phyloP scores from a whole-genome alignment of 345 rosid species.

The Moricandia arvensis region DNA sequence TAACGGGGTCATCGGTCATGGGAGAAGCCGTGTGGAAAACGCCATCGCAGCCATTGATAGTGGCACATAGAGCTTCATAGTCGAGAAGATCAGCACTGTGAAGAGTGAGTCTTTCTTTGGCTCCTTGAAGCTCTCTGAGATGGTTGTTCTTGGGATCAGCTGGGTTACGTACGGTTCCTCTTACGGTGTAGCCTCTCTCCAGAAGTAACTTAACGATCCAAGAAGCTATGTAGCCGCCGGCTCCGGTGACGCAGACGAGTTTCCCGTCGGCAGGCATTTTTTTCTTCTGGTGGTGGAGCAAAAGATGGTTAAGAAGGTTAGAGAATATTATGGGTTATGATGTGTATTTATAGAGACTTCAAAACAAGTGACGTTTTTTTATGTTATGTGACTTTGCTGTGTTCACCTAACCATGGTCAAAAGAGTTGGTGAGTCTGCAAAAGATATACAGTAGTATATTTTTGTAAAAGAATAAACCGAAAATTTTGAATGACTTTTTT shows the following conservation, averaged over 20 bases:
- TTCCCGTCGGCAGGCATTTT: slow-evolving; percentile 56
- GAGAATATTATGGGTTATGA: background rate
- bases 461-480: slow-evolving; percentile 1
- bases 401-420: slow-evolving; percentile 36
- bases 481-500: background rate
- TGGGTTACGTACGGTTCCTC: slow-evolving; percentile 88
- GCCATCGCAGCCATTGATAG: slow-evolving; percentile 86
- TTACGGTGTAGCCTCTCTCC: slow-evolving; percentile 74
- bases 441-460: background rate
- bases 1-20: slow-evolving; percentile 91
- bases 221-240: slow-evolving; percentile 96
- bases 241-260: slow-evolving; percentile 93
- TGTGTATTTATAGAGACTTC: slow-evolving; percentile 36
- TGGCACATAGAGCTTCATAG: slow-evolving; percentile 54
- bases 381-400: background rate
- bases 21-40: slow-evolving; percentile 98
- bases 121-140: slow-evolving; percentile 88
- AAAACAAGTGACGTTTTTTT: slow-evolving; percentile 3
- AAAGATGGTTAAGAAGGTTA: slow-evolving; percentile 18
- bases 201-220: slow-evolving; percentile 90
- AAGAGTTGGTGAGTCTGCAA: slow-evolving; percentile 37
- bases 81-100: slow-evolving; percentile 85
- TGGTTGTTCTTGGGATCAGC: slow-evolving; percentile 86
- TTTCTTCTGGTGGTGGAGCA: background rate
- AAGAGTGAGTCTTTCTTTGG: slow-evolving; percentile 71